A percentile compares a stretch with the other conserved stretches of the same genome.
Evolutionary conservation across 768 basidiomycete genomes (phyloP).

Genomic region (Psilocybe cyanescens): DNA sequence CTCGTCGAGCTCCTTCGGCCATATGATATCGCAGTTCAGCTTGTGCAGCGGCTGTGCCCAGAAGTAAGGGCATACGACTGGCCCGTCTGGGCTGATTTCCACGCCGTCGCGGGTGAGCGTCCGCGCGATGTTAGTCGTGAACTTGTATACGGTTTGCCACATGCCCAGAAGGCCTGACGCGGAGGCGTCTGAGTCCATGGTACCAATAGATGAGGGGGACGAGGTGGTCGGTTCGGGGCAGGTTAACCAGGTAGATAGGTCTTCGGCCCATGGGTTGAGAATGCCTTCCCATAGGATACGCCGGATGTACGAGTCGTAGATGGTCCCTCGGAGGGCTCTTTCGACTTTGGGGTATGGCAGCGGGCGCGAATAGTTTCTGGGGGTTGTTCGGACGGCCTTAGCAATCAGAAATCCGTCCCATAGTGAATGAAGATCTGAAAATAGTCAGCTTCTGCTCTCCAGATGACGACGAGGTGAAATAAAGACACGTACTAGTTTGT

Average conservation of each 20-base stretch:
- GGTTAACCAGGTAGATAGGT: constrained; percentile 63
- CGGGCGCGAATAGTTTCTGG: constrained; percentile 76
- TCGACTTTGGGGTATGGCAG: constrained; percentile 74
- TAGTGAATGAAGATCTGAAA: constrained; percentile 78
- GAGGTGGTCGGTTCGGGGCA: constrained; percentile 52
- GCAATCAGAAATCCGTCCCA: constrained; percentile 89
- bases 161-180: constrained; percentile 15
- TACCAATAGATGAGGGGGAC: neutral
- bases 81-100: constrained; percentile 31
- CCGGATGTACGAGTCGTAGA: constrained; percentile 88
- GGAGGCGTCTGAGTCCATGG: neutral
- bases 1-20: constrained; percentile 72
- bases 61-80: constrained; percentile 69
- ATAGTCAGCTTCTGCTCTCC: neutral
- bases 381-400: constrained; percentile 75
- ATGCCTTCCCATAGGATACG: constrained; percentile 88
- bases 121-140: constrained; percentile 7
- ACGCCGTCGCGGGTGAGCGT: constrained; percentile 19
- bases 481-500: constrained; percentile 59
- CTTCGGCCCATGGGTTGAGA: constrained; percentile 64
- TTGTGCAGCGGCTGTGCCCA: constrained; percentile 78
- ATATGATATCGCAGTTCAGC: constrained; percentile 83
- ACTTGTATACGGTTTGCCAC: constrained; percentile 18
- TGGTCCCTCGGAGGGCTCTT: constrained; percentile 67
- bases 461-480: too few relatives aligned